A percentile compares a stretch with the other conserved stretches of the same genome.
phyloP scores from a whole-genome alignment of 2,329 filamentous ascomycete genomes.

The Graphilbum sp. region DNA sequence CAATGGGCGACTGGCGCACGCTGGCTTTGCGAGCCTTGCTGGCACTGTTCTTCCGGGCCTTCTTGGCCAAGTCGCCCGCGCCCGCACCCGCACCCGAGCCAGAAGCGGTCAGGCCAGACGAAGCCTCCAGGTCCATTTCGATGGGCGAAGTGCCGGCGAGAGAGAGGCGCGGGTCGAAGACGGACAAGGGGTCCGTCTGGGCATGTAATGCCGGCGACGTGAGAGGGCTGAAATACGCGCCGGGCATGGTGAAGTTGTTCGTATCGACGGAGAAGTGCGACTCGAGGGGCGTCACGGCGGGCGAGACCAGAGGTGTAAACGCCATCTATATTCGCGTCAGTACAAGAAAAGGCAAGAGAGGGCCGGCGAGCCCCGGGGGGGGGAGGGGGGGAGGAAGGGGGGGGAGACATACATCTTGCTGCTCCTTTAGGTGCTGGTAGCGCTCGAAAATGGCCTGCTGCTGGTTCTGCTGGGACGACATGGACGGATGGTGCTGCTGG shows the following conservation, averaged over 20 bases:
- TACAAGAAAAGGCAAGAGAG: too few species aligned
- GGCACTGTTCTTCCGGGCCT: constrained; percentile 33
- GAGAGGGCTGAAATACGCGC: constrained; percentile 67
- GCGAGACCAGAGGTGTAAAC: constrained; percentile 68
- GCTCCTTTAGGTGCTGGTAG: constrained; percentile 51
- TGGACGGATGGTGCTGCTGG: constrained; percentile 31
- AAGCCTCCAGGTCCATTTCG: constrained; percentile 38
- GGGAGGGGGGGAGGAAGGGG: neutral
- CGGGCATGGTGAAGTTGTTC: constrained; percentile 46
- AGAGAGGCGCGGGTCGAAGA: constrained; percentile 27
- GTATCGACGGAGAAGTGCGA: constrained; percentile 46
- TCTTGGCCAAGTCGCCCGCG: constrained; percentile 28
- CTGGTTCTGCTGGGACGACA: constrained; percentile 17
- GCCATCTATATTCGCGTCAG: too few species aligned
- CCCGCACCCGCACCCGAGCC: constrained; percentile 7
- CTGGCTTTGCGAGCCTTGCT: constrained; percentile 34
- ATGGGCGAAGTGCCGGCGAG: constrained; percentile 30
- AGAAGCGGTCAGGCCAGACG: constrained; percentile 14
- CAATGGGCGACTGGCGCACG: constrained; percentile 56
- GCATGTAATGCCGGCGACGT: constrained; percentile 68
- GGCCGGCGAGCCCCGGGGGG: constrained; percentile 6
- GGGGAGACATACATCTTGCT: constrained; percentile 44
- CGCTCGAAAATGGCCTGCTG: constrained; percentile 28
- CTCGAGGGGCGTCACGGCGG: constrained; percentile 69
- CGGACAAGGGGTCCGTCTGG: constrained; percentile 36